Percentiles rank a stretch among this genome's conserved stretches.
phyloP scores from a whole-genome alignment of 495 filamentous ascomycete species.

The Aspergillus biplanus region DNA sequence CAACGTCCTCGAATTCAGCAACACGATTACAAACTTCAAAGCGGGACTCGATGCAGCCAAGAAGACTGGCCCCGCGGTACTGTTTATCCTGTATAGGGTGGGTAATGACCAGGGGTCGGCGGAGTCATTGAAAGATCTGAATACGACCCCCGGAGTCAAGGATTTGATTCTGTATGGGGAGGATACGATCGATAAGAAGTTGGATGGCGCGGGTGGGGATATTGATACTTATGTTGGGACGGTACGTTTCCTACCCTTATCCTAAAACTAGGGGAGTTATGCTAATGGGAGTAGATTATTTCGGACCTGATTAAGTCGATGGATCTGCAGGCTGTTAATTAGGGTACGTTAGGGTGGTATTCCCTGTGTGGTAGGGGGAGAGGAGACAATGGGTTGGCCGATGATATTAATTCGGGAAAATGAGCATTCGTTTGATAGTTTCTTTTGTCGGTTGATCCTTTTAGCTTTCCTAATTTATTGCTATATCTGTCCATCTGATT shows the following conservation, averaged over 20 bases:
- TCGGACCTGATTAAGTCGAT: constrained; percentile 5
- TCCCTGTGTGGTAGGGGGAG: too few species aligned
- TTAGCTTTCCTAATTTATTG: not conserved
- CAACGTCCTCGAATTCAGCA: constrained; percentile 7
- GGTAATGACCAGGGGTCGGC: constrained; percentile 2
- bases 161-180: constrained; percentile 1
- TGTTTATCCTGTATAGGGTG: constrained; percentile 2
- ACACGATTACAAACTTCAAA: constrained; percentile 1
- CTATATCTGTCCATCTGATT: too few species aligned
- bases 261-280: not conserved
- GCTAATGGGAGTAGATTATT: not conserved
- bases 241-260: not conserved
- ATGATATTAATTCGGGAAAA: too few species aligned
- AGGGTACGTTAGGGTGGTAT: too few species aligned
- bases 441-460: not conserved
- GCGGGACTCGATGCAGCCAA: not conserved
- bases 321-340: constrained; percentile 6
- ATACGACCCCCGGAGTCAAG: not conserved
- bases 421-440: not conserved
- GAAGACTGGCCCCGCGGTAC: not conserved
- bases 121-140: constrained; percentile 2
- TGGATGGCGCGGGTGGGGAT: not conserved
- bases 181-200: constrained; percentile 4
- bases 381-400: too few species aligned
- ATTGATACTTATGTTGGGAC: constrained; percentile 6